These are phyloP conservation scores for Phytophthora pseudosyringae DNA, from an alignment of 352 stramenopile species.

Conservation along the genomic window DNA sequence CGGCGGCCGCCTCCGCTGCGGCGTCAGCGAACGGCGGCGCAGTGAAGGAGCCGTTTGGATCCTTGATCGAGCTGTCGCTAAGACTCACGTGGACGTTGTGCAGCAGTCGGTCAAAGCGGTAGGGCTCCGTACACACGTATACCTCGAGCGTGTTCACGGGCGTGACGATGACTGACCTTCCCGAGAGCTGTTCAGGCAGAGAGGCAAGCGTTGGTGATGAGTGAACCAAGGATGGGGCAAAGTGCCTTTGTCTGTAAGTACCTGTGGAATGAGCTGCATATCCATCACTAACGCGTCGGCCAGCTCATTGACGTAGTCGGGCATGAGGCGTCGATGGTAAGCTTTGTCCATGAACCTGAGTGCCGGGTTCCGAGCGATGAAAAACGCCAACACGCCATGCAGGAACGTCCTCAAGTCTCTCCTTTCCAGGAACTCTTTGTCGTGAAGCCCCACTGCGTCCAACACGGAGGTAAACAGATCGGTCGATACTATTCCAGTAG, in stretches of 20 bases:
- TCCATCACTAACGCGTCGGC: constrained; percentile 48
- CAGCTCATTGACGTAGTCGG: constrained; percentile 58
- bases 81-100: constrained; percentile 49
- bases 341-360: constrained; percentile 72
- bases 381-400: constrained; percentile 62
- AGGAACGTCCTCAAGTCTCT: constrained; percentile 54
- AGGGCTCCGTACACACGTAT: constrained; percentile 58
- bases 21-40: constrained; percentile 16
- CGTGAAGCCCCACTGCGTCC: constrained; percentile 41
- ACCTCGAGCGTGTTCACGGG: constrained; percentile 59
- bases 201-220: constrained; percentile 6
- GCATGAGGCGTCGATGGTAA: constrained; percentile 57
- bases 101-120: constrained; percentile 56
- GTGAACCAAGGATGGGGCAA: constrained; percentile 4
- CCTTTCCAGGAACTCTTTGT: constrained; percentile 53
- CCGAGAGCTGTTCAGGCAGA: constrained; percentile 22
- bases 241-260: constrained; percentile 19
- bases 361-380: constrained; percentile 52
- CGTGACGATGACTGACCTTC: constrained; percentile 33
- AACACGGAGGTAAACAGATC: constrained; percentile 54
- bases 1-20: constrained; percentile 24
- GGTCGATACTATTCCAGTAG: constrained; percentile 35
- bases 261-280: constrained; percentile 53
- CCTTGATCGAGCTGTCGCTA: constrained; percentile 32
- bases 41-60: constrained; percentile 31